These are phyloP conservation scores for Epichloe uncinata DNA, from an alignment of 2,329 filamentous ascomycete species.

Conservation along the genomic window DNA sequence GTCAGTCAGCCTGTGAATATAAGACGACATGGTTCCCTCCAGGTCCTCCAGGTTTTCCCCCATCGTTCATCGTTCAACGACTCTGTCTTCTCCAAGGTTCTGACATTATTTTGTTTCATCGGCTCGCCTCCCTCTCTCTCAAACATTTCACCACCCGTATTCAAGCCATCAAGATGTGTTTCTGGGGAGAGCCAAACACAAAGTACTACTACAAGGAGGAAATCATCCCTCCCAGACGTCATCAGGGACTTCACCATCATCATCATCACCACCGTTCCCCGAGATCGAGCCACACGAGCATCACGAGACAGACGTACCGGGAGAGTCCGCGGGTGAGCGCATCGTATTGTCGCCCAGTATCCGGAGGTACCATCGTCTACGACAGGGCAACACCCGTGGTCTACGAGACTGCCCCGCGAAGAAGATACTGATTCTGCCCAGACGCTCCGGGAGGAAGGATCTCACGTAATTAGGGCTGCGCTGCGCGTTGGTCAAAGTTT, in stretches of 20 bases:
- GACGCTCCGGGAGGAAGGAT: not conserved
- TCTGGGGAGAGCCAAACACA: slow-evolving; percentile 28
- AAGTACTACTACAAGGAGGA: slow-evolving; percentile 45
- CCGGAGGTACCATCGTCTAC: slow-evolving; percentile 24
- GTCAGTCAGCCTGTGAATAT: not conserved
- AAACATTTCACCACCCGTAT: not conserved
- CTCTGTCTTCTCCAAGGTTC: too few relatives aligned
- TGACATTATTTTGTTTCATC: too few relatives aligned
- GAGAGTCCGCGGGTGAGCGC: slow-evolving; percentile 30
- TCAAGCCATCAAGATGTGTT: slow-evolving; percentile 31
- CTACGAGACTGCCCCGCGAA: not conserved
- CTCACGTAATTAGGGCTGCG: not conserved
- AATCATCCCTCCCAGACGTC: slow-evolving; percentile 30
- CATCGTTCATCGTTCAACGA: too few relatives aligned
- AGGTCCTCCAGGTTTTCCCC: not conserved
- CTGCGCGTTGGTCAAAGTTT: not conserved
- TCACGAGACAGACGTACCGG: slow-evolving; percentile 22
- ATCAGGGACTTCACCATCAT: slow-evolving; percentile 22
- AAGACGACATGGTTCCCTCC: not conserved
- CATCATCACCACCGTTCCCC: slow-evolving; percentile 23
- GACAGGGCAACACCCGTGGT: slow-evolving; percentile 15
- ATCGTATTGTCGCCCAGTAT: slow-evolving; percentile 6
- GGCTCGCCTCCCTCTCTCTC: not conserved
- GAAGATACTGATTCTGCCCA: not conserved
- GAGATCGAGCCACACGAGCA: slow-evolving; percentile 29